Conservation (phyloP, 495 filamentous ascomycete species). For the Pseudevernia furfuracea region DNA sequence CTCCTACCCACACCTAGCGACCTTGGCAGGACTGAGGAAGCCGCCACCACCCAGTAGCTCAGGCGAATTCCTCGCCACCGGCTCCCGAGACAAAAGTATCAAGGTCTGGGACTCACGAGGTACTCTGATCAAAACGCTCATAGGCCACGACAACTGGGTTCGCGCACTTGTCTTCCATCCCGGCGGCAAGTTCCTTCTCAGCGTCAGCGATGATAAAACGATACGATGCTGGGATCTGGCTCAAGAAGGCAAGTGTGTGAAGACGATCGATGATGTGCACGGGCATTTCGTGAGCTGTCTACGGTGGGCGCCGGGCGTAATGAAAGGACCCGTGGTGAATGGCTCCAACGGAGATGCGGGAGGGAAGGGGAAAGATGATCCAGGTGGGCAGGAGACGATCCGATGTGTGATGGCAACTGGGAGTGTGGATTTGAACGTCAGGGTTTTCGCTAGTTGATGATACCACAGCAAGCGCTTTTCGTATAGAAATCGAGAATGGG, state of each 20-base stretch:
- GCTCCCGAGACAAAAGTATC: constrained; percentile 84
- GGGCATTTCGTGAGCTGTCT: constrained; percentile 83
- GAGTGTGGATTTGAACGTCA: constrained; percentile 56
- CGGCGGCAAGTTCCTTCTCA: constrained; percentile 85
- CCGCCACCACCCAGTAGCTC: constrained; percentile 62
- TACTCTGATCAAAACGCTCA: constrained; percentile 75
- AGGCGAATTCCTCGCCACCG: constrained; percentile 87
- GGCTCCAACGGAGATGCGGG: constrained; percentile 43
- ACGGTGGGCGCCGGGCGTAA: constrained; percentile 79
- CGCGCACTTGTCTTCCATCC: constrained; percentile 84
- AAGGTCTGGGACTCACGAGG: constrained; percentile 84
- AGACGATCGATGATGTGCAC: constrained; percentile 70
- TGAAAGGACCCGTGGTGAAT: constrained; percentile 46
- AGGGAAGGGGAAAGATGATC: constrained; percentile 30
- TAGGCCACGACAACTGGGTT: constrained; percentile 96
- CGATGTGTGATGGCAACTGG: constrained; percentile 59
- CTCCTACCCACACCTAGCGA: constrained; percentile 66
- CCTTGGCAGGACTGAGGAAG: constrained; percentile 78
- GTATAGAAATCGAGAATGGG: neutral
- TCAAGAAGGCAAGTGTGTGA: constrained; percentile 86
- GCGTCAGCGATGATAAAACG: constrained; percentile 82
- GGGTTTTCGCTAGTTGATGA: constrained; percentile 43
- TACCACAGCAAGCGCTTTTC: constrained; percentile 12
- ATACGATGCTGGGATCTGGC: constrained; percentile 90
- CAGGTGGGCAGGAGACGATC: constrained; percentile 39